Evolutionary conservation across 768 basidiomycete genomes (phyloP).

Genomic region (Gyrodon lividus): DNA sequence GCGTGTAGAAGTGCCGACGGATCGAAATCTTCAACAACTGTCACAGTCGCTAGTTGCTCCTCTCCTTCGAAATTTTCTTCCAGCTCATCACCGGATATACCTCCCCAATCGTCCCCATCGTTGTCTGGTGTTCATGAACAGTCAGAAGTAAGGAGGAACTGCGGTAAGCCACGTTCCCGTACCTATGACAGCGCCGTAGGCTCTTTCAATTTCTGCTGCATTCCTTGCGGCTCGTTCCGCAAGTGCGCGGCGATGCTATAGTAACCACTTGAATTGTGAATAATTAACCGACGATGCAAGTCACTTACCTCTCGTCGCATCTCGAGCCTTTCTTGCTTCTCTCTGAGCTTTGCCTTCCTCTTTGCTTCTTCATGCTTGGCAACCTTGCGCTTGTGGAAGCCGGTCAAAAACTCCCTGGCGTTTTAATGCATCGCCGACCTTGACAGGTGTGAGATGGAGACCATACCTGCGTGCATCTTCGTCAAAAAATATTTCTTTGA

Average conservation of each 20-base stretch:
- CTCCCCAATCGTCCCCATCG: slow-evolving; percentile 49
- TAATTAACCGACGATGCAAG: neutral
- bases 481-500: slow-evolving; percentile 84
- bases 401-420: slow-evolving; percentile 83
- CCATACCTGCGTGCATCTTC: slow-evolving; percentile 75
- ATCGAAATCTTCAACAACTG: slow-evolving; percentile 90
- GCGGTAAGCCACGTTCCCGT: slow-evolving; percentile 11
- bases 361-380: slow-evolving; percentile 77
- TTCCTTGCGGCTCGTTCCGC: slow-evolving; percentile 78
- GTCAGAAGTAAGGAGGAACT: slow-evolving; percentile 8
- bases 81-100: slow-evolving; percentile 39
- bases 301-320: slow-evolving; percentile 71
- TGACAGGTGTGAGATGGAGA: slow-evolving; percentile 19
- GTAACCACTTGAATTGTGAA: slow-evolving; percentile 16
- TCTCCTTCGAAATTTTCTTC: slow-evolving; percentile 81
- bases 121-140: slow-evolving; percentile 18
- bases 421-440: neutral
- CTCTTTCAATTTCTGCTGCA: slow-evolving; percentile 72
- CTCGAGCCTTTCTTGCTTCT: slow-evolving; percentile 74
- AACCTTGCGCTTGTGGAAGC: slow-evolving; percentile 90
- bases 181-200: slow-evolving; percentile 59
- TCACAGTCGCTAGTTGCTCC: slow-evolving; percentile 84
- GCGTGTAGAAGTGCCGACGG: slow-evolving; percentile 59
- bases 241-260: slow-evolving; percentile 73
- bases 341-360: slow-evolving; percentile 70